Base-by-base conservation (phyloP, 1,139 yeast species). In the Sugiyamaella paludigena region DNA sequence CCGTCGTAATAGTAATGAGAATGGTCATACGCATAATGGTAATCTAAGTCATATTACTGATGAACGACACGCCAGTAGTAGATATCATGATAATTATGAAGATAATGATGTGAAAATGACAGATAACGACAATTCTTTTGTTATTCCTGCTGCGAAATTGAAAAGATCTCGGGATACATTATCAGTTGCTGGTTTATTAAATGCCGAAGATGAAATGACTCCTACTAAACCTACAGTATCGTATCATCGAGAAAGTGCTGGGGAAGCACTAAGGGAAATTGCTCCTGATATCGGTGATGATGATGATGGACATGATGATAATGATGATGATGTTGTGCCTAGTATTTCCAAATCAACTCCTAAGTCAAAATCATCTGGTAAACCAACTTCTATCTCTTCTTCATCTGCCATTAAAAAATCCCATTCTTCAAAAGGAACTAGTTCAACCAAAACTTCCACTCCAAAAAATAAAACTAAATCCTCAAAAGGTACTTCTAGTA, bases 141-240 rank as follows among this genome's bases (percentile, higher is more conserved):
- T 4, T 19, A 5, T 19, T 5, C 24, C 24, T 19, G 24, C 24
- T 19, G 24, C 24, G 24, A 19, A 19, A 19, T 19, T 19, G 5
- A 19, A 19, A 5, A 19, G 24, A 19, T 19, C 24, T 19, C 39
- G 45, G 27, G 34, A 38, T 2, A 34, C 45, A 9, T 41, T 41
- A 10, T 41, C 45, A 9, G 45, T 41, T 24, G 45, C 45, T 9
- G 45, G 45, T 7, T 41, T 41, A 32, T 41, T 41, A 32, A 41
- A 41, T 41, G 44, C 27, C 12, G 45, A 41, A 12, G 39, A 41
- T 33, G 39, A 33, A 9, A 4, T 19, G 24, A 19, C 24, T 19
- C 24, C 24, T 19, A 10, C 6, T 12, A 19, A n/a, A 32, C 30
- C 37, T 10, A 3, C 30, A 11, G 19, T 28, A 32, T n/a, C 5